These are phyloP conservation scores for Kuraishia cidri DNA, from an alignment of 805 yeast species.

Conservation along the genomic window DNA sequence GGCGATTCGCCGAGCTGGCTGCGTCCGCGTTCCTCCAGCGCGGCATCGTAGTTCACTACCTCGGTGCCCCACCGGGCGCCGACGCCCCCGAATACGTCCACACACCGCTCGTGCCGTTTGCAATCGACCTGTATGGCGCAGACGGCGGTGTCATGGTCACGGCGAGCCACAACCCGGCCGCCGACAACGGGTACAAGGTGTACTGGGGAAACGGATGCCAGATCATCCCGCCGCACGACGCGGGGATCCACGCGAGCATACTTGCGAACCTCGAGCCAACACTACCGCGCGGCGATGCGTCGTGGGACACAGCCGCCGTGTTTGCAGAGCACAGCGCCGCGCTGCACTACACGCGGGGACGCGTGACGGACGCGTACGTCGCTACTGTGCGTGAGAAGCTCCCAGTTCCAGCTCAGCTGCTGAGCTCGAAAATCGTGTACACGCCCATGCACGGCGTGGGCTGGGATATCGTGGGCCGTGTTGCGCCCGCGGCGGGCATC, in stretches of 20 bases:
- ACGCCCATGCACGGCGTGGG: conserved; percentile 99
- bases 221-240: conserved; percentile 88
- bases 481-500: conserved; percentile 24
- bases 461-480: conserved; percentile 39
- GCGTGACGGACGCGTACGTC: neutral
- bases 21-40: conserved; percentile 61
- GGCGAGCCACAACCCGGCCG: conserved; percentile 80
- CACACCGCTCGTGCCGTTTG: conserved; percentile 91
- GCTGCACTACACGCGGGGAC: neutral
- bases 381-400: too few relatives aligned
- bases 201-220: conserved; percentile 94
- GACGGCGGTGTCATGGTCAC: conserved; percentile 89
- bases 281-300: conserved; percentile 43
- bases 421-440: too few relatives aligned
- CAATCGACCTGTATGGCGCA: conserved; percentile 54
- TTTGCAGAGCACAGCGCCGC: conserved; percentile 22
- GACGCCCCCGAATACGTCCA: conserved; percentile 36
- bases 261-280: conserved; percentile 51
- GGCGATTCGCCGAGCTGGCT: conserved; percentile 68
- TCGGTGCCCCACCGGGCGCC: too few relatives aligned
- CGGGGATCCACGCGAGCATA: conserved; percentile 58
- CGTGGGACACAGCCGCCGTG: conserved; percentile 26
- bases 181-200: conserved; percentile 91
- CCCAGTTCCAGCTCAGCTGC: too few relatives aligned
- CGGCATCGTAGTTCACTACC: conserved; percentile 64